Evolutionary conservation across 2,329 filamentous ascomycete species (phyloP), one percentile per base, ranked within the genome.

Genomic region (Hortaea werneckii): DNA sequence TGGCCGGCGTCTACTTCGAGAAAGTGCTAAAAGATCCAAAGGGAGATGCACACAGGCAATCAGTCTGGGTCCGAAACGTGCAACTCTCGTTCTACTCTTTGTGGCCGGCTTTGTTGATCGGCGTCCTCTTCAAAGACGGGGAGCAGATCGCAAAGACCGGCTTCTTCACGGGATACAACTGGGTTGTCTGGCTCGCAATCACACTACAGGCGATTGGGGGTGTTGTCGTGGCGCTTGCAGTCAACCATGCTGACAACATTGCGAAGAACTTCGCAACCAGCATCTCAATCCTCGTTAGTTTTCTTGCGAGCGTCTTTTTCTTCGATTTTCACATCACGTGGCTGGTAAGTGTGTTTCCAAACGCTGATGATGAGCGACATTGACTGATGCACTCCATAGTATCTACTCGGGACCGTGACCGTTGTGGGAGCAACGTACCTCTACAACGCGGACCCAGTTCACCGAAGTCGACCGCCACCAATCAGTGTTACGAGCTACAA

Each of bases 121-220:
- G 90, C 1, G 82, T 96, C 5, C 68, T 94, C 2, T 85, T 86
- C 68, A 85, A 87, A 52, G 92, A 98, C 55, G 92, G 90, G 27
- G 79, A 82, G 50, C 82, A 85, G 37, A 88, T 98, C 52, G 76
- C 82, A 27, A 79, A 83, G 64, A 80, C 86, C 51, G 92, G 92
- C 9, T 94, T 96, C 67, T 96, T 98, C 56, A 83, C 85, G 47
- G 92, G 92, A 2, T 98, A 96, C 68, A 95, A 94, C 63, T 84
- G 79, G 74, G 75, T 90, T 13, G 90, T 96, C 3, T 95, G 89
- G 88, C 74, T 80, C 5, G 85, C 88, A 4, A 85, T 96, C 55
- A 62, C 80, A 5, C 76, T 92, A 48, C 92, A 98, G 64, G 85
- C 89, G 0, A 68, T 82, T 32, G 89, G 89, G 30, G 92, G 90